A percentile compares a stretch with the other conserved stretches of the same genome.
phyloP scores from a whole-genome alignment of 108 stramenopile species.

The Parietichytrium sp. region DNA sequence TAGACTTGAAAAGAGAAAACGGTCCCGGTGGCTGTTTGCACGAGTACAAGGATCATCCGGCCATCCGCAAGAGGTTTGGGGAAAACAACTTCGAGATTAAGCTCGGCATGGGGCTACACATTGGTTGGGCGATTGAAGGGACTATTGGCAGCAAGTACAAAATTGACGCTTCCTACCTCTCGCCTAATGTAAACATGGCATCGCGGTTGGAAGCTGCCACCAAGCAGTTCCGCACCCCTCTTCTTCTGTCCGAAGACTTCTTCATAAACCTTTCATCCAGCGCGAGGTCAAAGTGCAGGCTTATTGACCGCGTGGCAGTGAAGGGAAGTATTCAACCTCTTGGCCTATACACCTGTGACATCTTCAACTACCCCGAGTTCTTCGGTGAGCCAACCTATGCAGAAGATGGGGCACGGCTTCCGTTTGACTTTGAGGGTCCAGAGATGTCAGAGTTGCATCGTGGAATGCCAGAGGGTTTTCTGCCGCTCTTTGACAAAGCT shows the following conservation, averaged over 20 bases:
- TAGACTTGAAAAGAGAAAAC: conserved; percentile 47
- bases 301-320: conserved; percentile 84
- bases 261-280: conserved; percentile 67
- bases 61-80: conserved; percentile 73
- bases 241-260: conserved; percentile 84
- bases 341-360: conserved; percentile 83
- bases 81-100: conserved; percentile 66
- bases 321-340: conserved; percentile 87
- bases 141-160: conserved; percentile 87
- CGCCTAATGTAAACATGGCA: conserved; percentile 78
- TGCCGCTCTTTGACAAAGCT: conserved; percentile 66
- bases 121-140: conserved; percentile 97
- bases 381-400: conserved; percentile 71
- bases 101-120: conserved; percentile 87
- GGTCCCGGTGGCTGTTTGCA: conserved; percentile 46
- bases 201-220: conserved; percentile 84
- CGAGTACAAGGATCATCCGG: conserved; percentile 52
- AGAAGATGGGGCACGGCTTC: conserved; percentile 66
- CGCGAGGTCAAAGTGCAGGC: conserved; percentile 70
- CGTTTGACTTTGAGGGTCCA: conserved; percentile 73
- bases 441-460: conserved; percentile 76
- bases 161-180: conserved; percentile 89
- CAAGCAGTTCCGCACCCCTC: conserved; percentile 75
- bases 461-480: conserved; percentile 74
- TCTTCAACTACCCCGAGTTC: conserved; percentile 69